Conservation (phyloP, 2,329 filamentous ascomycete species). For the Diaporthe sp. region DNA sequence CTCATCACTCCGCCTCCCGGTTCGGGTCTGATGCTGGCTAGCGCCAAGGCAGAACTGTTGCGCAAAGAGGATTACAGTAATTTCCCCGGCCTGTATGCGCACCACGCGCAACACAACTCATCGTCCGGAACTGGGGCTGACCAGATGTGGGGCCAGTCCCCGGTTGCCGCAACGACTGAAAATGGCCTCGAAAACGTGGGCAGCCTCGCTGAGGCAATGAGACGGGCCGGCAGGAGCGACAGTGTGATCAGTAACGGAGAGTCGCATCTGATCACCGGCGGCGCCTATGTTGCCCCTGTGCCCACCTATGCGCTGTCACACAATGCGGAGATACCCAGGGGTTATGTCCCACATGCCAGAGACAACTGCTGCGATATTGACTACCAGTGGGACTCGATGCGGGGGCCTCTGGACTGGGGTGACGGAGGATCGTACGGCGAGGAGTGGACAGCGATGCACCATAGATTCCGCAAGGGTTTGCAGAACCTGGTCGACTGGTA, state of each 20-base stretch:
- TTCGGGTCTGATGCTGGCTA: conserved; percentile 87
- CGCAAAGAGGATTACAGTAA: conserved; percentile 77
- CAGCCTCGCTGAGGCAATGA: conserved; percentile 51
- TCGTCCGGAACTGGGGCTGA: conserved; percentile 44
- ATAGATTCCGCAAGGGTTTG: conserved; percentile 84
- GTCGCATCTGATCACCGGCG: conserved; percentile 45
- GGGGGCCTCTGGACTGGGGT: conserved; percentile 82
- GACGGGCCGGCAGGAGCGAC: conserved; percentile 43
- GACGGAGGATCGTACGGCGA: conserved; percentile 90
- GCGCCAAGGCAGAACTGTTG: conserved; percentile 88
- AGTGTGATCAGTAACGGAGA: conserved; percentile 42
- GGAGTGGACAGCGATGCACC: conserved; percentile 97
- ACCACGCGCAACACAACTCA: conserved; percentile 40
- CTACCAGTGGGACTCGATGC: conserved; percentile 95
- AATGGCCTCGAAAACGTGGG: conserved; percentile 47
- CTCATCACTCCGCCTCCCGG: conserved; percentile 89
- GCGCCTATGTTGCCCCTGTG: conserved; percentile 77
- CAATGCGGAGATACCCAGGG: conserved; percentile 84
- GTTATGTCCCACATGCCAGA: conserved; percentile 90
- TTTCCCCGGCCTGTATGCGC: conserved; percentile 55
- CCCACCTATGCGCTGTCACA: conserved; percentile 87
- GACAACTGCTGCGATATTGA: conserved; percentile 90
- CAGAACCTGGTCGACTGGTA: conserved; percentile 90
- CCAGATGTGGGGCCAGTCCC: conserved; percentile 55
- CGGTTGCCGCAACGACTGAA: conserved; percentile 38